Conservation (phyloP, 306 rosid genomes). For the Corylus heterophylla region DNA sequence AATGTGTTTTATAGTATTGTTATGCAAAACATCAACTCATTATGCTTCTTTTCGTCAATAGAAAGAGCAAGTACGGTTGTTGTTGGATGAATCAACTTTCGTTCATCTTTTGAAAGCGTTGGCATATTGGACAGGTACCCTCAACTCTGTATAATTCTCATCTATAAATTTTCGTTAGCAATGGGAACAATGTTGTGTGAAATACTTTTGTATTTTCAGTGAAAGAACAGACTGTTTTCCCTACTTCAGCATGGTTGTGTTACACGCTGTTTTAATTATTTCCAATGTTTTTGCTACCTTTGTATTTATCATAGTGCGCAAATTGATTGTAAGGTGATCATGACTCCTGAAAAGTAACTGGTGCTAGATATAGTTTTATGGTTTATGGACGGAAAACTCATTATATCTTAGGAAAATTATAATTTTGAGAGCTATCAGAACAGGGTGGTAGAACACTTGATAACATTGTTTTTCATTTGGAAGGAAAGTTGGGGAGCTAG, state of each 20-base stretch:
- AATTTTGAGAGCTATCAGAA: neutral
- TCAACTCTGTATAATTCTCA: slow-evolving; percentile 7
- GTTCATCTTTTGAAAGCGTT: slow-evolving; percentile 65
- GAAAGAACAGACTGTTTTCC: neutral
- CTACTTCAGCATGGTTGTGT: neutral
- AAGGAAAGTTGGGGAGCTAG: neutral
- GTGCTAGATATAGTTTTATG: neutral
- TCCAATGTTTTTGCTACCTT: neutral
- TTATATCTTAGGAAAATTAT: neutral
- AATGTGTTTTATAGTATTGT: slow-evolving; percentile 19
- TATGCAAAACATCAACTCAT: slow-evolving; percentile 17
- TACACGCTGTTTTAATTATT: neutral
- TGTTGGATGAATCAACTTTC: slow-evolving; percentile 48
- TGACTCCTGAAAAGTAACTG: neutral
- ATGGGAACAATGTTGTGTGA: neutral
- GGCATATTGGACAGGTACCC: slow-evolving; percentile 79
- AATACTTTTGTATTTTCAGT: neutral
- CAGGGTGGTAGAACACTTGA: neutral
- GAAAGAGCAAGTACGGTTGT: slow-evolving; percentile 57
- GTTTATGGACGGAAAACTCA: neutral
- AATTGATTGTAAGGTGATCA: neutral
- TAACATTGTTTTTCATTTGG: neutral
- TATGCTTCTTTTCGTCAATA: slow-evolving; percentile 31
- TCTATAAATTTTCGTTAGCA: slow-evolving; percentile 11
- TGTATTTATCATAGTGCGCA: neutral